These are phyloP conservation scores for Mimosa bimucronata DNA, from an alignment of 306 rosid species.

Conservation along the genomic window DNA sequence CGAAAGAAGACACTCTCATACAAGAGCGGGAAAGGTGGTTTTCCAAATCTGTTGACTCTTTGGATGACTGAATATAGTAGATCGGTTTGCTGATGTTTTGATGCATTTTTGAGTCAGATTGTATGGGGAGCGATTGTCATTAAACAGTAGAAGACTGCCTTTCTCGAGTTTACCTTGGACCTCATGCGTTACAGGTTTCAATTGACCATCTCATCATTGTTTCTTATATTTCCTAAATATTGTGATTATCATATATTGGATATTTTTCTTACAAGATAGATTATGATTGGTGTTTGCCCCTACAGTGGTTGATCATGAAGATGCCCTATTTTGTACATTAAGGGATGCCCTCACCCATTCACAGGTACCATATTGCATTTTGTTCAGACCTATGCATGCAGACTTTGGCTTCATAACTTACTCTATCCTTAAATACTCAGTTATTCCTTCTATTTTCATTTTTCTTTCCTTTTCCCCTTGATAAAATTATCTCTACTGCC, in stretches of 20 bases:
- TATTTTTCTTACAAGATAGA: conserved; percentile 15
- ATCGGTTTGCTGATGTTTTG: neutral
- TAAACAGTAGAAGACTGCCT: conserved; percentile 42
- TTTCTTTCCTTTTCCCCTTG: neutral
- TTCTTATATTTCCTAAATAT: neutral
- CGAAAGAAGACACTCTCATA: conserved; percentile 46
- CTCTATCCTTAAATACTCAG: neutral
- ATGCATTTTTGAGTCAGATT: conserved; percentile 44
- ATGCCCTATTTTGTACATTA: conserved; percentile 43
- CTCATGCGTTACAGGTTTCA: conserved; percentile 58
- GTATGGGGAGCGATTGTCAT: conserved; percentile 44
- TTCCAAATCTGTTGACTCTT: conserved; percentile 29
- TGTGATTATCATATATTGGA: neutral
- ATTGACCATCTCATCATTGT: conserved; percentile 29
- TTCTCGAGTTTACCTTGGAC: conserved; percentile 46
- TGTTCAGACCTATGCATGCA: neutral
- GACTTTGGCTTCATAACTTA: neutral
- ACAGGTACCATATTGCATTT: conserved; percentile 47
- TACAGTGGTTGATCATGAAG: conserved; percentile 50
- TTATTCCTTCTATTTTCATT: neutral
- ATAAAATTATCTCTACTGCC: neutral
- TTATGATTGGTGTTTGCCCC: neutral
- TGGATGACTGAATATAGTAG: conserved; percentile 1
- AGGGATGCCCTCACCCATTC: conserved; percentile 62
- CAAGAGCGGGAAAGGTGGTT: conserved; percentile 64